A percentile compares a stretch with the other conserved stretches of the same genome.
Conservation (phyloP, 2,329 filamentous ascomycete genomes). For the Dryadomyces sulphureus region DNA sequence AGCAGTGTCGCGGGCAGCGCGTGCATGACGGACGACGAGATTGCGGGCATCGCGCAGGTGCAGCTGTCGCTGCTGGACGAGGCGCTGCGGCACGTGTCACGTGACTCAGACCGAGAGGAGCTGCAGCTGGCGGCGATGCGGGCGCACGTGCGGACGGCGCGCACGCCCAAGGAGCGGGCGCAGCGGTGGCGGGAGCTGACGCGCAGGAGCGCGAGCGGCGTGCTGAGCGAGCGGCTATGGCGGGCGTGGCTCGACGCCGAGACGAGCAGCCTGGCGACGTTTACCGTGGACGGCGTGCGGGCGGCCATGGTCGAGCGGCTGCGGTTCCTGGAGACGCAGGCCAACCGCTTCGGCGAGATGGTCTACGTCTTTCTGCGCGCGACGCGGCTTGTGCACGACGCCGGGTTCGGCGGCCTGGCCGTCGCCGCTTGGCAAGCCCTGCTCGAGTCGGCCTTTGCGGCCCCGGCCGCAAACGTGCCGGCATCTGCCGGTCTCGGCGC, state of each 20-base stretch:
- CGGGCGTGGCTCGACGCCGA: conserved; percentile 56
- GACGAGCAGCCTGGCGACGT: conserved; percentile 51
- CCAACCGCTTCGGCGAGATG: conserved; percentile 20
- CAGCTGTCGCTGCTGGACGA: conserved; percentile 69
- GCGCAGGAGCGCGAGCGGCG: conserved; percentile 27
- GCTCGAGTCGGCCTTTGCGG: conserved; percentile 56
- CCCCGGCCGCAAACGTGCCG: conserved; percentile 22
- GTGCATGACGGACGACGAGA: too few species aligned
- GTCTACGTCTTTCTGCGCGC: conserved; percentile 61
- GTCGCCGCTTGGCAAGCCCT: conserved; percentile 71
- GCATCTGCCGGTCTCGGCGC: conserved; percentile 18
- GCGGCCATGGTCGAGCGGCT: conserved; percentile 45
- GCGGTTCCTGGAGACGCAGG: conserved; percentile 17
- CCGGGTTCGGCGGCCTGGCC: conserved; percentile 65
- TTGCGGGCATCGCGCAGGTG: conserved; percentile 58
- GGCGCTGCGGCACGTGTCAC: conserved; percentile 45
- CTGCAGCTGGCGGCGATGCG: conserved; percentile 57
- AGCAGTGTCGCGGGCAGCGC: conserved; percentile 25
- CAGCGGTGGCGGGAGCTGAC: conserved; percentile 43
- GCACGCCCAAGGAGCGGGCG: conserved; percentile 43
- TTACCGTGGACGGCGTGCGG: conserved; percentile 53
- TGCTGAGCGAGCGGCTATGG: conserved; percentile 52
- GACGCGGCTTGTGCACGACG: conserved; percentile 60
- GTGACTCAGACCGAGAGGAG: conserved; percentile 33
- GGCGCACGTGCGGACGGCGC: conserved; percentile 60